Conservation (phyloP, 805 yeast species). For the Suhomyces vadensis region DNA sequence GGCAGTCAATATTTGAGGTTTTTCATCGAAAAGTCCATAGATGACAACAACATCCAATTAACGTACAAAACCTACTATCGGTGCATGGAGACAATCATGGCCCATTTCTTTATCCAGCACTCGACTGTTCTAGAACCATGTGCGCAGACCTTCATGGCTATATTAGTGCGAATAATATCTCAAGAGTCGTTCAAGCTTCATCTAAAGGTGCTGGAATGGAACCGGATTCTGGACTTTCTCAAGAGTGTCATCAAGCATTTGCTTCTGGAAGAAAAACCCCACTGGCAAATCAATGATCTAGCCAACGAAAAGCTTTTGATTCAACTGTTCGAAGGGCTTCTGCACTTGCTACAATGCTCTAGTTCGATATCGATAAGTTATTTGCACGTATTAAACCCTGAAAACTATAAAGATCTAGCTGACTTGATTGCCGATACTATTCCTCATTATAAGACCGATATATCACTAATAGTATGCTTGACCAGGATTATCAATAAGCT, state of each 20-base stretch:
- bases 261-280: constrained; percentile 11
- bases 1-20: constrained; percentile 34
- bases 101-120: constrained; percentile 17
- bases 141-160: constrained; percentile 25
- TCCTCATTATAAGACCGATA: constrained; percentile 24
- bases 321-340: constrained; percentile 21
- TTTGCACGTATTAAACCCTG: constrained; percentile 18
- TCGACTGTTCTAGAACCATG: constrained; percentile 18
- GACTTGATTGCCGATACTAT: constrained; percentile 18
- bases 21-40: constrained; percentile 19
- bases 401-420: constrained; percentile 21
- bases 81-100: constrained; percentile 18
- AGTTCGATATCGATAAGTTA: constrained; percentile 17
- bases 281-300: constrained; percentile 5
- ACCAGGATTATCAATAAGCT: constrained; percentile 49
- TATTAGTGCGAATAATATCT: constrained; percentile 21
- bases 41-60: constrained; percentile 14
- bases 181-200: constrained; percentile 34
- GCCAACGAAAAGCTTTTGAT: constrained; percentile 22
- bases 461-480: constrained; percentile 19
- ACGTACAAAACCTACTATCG: constrained; percentile 25
- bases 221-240: constrained; percentile 22
- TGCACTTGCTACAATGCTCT: constrained; percentile 24
- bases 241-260: constrained; percentile 17
- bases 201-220: constrained; percentile 31